phyloP scores from a whole-genome alignment of 805 yeast species.

The Grigorovia transvaalensis region DNA sequence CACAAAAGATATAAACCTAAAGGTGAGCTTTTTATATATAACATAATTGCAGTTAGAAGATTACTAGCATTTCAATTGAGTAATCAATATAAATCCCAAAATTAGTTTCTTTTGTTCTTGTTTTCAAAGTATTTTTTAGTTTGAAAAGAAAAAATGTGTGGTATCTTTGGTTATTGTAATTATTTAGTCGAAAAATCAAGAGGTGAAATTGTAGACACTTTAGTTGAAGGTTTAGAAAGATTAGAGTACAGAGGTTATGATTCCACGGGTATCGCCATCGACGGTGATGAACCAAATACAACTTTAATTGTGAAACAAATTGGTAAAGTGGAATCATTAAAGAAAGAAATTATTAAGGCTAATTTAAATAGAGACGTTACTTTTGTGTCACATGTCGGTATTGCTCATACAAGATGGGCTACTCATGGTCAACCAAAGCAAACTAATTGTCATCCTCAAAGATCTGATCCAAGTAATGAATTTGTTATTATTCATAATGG shows the following conservation, averaged over 20 bases:
- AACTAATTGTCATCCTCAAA: conserved; percentile 90
- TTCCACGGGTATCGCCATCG: conserved; percentile 92
- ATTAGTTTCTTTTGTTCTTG: no score
- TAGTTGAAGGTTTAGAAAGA: conserved; percentile 77
- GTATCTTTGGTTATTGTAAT: conserved; percentile 96
- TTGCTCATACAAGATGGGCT: conserved; percentile 99
- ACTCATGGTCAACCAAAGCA: conserved; percentile 92
- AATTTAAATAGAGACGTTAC: conserved; percentile 50
- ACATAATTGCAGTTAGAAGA: no score
- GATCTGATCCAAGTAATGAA: conserved; percentile 74
- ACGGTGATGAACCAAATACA: conserved; percentile 70
- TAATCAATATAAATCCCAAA: no score
- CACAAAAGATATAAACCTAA: no score
- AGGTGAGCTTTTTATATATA: no score
- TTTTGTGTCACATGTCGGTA: conserved; percentile 83
- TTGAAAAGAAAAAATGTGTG: conserved; percentile 42
- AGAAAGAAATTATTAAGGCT: conserved; percentile 44
- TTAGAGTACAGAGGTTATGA: conserved; percentile 98
- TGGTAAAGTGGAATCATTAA: conserved; percentile 83
- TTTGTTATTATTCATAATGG: conserved; percentile 96
- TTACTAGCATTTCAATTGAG: no score
- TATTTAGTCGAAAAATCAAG: conserved; percentile 84
- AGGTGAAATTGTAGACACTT: conserved; percentile 84
- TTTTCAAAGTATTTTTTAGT: no score
- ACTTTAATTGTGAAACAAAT: conserved; percentile 69